These are phyloP conservation scores for Cryptococcus amylolentus DNA, from an alignment of 1,284 basidiomycete genomes.

Conservation along the genomic window DNA sequence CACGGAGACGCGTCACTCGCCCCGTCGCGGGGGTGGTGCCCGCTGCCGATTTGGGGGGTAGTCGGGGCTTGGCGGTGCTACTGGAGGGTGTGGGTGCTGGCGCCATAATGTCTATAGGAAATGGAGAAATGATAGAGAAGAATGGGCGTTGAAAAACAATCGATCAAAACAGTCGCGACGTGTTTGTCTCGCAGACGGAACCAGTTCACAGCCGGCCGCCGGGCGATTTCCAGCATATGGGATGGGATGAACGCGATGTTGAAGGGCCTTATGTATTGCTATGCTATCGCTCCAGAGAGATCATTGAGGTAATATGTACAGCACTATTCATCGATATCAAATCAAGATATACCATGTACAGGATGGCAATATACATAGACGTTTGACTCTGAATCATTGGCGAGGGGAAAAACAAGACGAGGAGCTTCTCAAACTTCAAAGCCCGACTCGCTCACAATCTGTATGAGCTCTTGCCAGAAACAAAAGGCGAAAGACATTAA, in stretches of 20 bases:
- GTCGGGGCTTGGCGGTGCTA: slow-evolving; percentile 3
- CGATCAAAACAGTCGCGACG: slow-evolving; percentile 2
- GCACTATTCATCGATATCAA: too few species aligned
- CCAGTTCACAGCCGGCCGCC: too few species aligned
- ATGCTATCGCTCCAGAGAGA: not conserved
- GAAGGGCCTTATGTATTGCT: too few species aligned
- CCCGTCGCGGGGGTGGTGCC: not conserved
- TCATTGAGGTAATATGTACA: not conserved
- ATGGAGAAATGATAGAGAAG: too few species aligned
- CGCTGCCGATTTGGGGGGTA: slow-evolving; percentile 3
- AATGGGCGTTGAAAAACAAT: too few species aligned
- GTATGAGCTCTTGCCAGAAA: slow-evolving; percentile 37
- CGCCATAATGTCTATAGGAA: not conserved
- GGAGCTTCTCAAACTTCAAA: too few species aligned
- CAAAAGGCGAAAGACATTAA: slow-evolving; percentile 46
- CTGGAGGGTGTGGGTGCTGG: slow-evolving; percentile 2
- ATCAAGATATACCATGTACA: too few species aligned
- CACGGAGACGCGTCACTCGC: slow-evolving; percentile 28
- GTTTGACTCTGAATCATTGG: too few species aligned
- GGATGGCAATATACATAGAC: too few species aligned
- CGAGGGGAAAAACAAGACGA: too few species aligned
- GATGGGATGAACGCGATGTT: too few species aligned
- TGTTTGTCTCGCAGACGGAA: not conserved
- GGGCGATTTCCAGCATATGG: too few species aligned
- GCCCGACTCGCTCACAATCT: slow-evolving; percentile 13